These are phyloP conservation scores for Hygrophorus pudorinus DNA, from an alignment of 768 basidiomycete species.

Conservation along the genomic window DNA sequence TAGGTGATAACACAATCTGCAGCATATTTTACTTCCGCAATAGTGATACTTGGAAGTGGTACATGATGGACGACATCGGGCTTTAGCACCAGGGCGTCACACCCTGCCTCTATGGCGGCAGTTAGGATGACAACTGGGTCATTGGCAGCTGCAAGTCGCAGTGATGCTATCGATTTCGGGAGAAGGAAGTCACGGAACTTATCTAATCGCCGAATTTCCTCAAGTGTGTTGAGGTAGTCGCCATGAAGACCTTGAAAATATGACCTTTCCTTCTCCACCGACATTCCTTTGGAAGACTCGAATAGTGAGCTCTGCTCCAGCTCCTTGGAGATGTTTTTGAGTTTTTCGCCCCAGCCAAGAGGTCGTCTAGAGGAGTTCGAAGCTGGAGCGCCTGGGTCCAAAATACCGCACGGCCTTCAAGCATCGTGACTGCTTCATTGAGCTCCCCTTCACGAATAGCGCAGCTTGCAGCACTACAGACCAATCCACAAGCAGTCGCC, in stretches of 20 bases:
- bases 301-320: background rate
- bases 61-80: slow-evolving; percentile 10
- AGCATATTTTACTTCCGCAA: no score
- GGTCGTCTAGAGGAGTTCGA: background rate
- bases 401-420: background rate
- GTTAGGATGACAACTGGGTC: slow-evolving; percentile 15
- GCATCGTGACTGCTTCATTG: background rate
- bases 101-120: slow-evolving; percentile 7
- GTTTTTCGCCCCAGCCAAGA: background rate
- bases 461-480: no score
- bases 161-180: background rate
- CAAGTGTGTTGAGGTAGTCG: background rate
- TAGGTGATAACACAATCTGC: no score
- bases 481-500: background rate
- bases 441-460: no score
- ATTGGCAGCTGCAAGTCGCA: slow-evolving; percentile 5
- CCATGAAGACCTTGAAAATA: background rate
- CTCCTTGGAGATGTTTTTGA: background rate
- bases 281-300: background rate
- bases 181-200: slow-evolving; percentile 8
- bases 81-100: slow-evolving; percentile 13
- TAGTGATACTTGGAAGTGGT: slow-evolving; percentile 9
- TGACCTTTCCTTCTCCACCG: background rate
- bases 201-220: slow-evolving; percentile 3
- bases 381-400: slow-evolving; percentile 1